A percentile compares a stretch with the other conserved stretches of the same genome.
phyloP scores from a whole-genome alignment of 768 basidiomycete species.

The Termitomyces titanicus region DNA sequence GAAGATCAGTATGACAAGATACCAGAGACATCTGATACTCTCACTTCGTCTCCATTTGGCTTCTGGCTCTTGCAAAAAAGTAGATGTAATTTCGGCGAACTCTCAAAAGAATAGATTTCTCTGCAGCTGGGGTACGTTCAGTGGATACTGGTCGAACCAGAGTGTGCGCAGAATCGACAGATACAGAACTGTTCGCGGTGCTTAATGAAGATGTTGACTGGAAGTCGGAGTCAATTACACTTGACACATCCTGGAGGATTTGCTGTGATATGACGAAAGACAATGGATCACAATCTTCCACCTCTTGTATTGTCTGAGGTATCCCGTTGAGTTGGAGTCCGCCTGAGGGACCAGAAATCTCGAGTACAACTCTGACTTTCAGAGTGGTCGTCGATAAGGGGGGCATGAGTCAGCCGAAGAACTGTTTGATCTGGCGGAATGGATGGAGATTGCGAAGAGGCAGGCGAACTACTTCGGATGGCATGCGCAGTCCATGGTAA shows the following conservation, averaged over 20 bases:
- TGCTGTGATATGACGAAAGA: constrained; percentile 56
- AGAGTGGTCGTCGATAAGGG: constrained; percentile 73
- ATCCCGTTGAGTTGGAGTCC: constrained; percentile 87
- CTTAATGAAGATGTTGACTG: constrained; percentile 59
- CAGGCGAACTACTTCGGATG: constrained; percentile 39
- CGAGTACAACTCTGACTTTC: constrained; percentile 77
- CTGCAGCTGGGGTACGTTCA: constrained; percentile 56
- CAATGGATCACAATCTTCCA: constrained; percentile 66
- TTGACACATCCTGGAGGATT: constrained; percentile 71
- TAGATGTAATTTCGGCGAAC: constrained; percentile 96
- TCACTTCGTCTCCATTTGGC: constrained; percentile 92
- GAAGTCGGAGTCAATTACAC: constrained; percentile 65
- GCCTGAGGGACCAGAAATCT: constrained; percentile 71
- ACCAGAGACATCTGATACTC: constrained; percentile 11
- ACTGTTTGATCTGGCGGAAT: constrained; percentile 46
- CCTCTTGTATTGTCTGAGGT: constrained; percentile 59
- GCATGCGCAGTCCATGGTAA: constrained; percentile 73
- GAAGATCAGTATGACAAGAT: constrained; percentile 5
- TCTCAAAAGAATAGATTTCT: constrained; percentile 81
- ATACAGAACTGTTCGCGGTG: constrained; percentile 44
- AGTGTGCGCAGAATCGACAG: constrained; percentile 28
- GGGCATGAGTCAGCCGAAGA: constrained; percentile 70
- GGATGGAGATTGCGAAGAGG: constrained; percentile 24
- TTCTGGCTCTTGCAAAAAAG: constrained; percentile 94
- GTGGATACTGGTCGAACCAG: constrained; percentile 31